These are phyloP conservation scores for Boletus calvinii DNA, from an alignment of 1,284 basidiomycete genomes.

Conservation along the genomic window DNA sequence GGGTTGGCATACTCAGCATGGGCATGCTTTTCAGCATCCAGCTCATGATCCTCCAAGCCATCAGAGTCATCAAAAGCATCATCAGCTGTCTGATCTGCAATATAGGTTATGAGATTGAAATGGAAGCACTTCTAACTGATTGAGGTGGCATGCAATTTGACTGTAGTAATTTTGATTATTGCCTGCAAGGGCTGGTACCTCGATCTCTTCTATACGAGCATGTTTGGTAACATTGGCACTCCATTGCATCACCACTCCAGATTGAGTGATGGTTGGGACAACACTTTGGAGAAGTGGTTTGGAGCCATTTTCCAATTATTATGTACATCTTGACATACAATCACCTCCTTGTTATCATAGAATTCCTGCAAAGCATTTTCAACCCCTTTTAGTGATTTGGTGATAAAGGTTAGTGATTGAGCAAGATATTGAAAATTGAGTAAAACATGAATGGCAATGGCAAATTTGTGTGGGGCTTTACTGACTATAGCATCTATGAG, in stretches of 20 bases:
- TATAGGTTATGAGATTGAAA: slow-evolving; percentile 5
- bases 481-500: background rate
- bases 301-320: too few relatives aligned
- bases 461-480: background rate
- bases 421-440: background rate
- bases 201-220: slow-evolving; percentile 7
- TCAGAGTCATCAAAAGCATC: too few relatives aligned
- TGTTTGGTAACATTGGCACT: slow-evolving; percentile 5
- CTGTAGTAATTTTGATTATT: slow-evolving; percentile 6
- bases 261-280: background rate
- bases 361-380: slow-evolving; percentile 10
- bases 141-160: background rate
- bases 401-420: slow-evolving; percentile 3
- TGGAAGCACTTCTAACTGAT: slow-evolving; percentile 2
- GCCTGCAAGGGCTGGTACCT: background rate
- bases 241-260: slow-evolving; percentile 7
- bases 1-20: background rate
- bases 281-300: background rate
- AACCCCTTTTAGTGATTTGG: too few relatives aligned
- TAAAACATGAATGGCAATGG: background rate
- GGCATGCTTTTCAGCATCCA: background rate
- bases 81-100: too few relatives aligned
- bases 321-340: background rate
- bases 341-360: slow-evolving; percentile 5
- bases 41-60: slow-evolving; percentile 4